phyloP scores from a whole-genome alignment of 768 basidiomycete genomes.

The Podaxis mareebaensis region DNA sequence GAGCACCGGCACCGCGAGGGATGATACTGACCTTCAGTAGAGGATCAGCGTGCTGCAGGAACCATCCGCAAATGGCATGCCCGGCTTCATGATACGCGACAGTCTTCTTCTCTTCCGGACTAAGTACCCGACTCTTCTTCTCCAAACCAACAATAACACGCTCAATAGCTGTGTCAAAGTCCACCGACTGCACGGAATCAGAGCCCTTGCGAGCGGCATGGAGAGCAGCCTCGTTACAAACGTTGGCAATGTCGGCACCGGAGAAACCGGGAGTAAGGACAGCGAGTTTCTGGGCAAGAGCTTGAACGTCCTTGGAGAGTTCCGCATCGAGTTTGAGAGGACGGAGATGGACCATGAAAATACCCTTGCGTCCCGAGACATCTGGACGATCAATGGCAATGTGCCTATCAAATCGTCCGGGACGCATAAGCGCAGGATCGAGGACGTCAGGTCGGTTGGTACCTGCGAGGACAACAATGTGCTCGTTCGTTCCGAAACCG shows the following conservation, averaged over 20 bases:
- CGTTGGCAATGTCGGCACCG: slow-evolving; percentile 98
- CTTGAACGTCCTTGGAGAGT: slow-evolving; percentile 48
- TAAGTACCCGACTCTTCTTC: slow-evolving; percentile 91
- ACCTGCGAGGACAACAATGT: slow-evolving; percentile 94
- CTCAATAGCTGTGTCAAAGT: slow-evolving; percentile 98
- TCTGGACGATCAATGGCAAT: slow-evolving; percentile 95
- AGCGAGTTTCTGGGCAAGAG: slow-evolving; percentile 88
- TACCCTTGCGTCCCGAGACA: slow-evolving; percentile 89
- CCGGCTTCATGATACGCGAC: slow-evolving; percentile 99
- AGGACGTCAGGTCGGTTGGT: slow-evolving; percentile 98
- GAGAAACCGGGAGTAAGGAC: slow-evolving; percentile 98
- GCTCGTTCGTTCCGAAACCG: slow-evolving; percentile 96
- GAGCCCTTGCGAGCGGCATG: slow-evolving; percentile 87
- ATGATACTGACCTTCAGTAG: slow-evolving; percentile 98
- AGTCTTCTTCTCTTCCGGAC: slow-evolving; percentile 95
- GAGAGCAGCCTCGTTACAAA: slow-evolving; percentile 96
- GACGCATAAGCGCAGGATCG: slow-evolving; percentile 93
- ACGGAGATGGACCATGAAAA: slow-evolving; percentile 88
- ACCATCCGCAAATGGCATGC: slow-evolving; percentile 98
- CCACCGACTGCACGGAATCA: slow-evolving; percentile 74
- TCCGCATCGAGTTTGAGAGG: slow-evolving; percentile 71
- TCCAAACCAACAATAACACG: slow-evolving; percentile 97
- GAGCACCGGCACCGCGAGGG: slow-evolving; percentile 90
- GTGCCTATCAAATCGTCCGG: slow-evolving; percentile 96
- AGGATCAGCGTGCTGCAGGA: slow-evolving; percentile 95